These are phyloP conservation scores for Recurvomyces mirabilis DNA, from an alignment of 495 filamentous ascomycete species.

Conservation along the genomic window DNA sequence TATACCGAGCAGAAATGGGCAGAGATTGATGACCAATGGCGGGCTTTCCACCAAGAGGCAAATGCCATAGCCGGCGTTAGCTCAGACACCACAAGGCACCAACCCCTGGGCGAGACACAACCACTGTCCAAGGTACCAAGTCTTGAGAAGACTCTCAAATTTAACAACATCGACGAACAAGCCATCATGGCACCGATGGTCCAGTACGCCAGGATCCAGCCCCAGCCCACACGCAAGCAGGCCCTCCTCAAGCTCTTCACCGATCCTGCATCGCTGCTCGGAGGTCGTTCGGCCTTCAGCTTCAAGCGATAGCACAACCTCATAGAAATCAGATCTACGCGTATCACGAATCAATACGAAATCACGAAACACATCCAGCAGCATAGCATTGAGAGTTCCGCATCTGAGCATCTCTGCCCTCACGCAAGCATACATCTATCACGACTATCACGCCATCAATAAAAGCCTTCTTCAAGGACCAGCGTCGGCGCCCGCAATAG, in stretches of 20 bases:
- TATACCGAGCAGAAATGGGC: slow-evolving; percentile 80
- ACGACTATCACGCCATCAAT: too few relatives aligned
- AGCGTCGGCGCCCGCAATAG: slow-evolving; percentile 1
- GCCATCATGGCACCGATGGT: slow-evolving; percentile 93
- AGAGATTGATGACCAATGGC: slow-evolving; percentile 62
- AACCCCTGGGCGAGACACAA: slow-evolving; percentile 36
- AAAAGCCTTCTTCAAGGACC: background rate
- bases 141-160: slow-evolving; percentile 64
- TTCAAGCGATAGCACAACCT: background rate
- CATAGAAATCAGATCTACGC: background rate
- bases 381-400: slow-evolving; percentile 6
- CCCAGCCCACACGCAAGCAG: slow-evolving; percentile 10
- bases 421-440: too few relatives aligned
- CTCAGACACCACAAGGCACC: background rate
- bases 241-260: slow-evolving; percentile 34
- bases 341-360: background rate
- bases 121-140: slow-evolving; percentile 48
- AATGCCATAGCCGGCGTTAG: slow-evolving; percentile 34
- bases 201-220: slow-evolving; percentile 36
- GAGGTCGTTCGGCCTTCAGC: slow-evolving; percentile 2
- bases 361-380: background rate
- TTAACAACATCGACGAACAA: slow-evolving; percentile 73
- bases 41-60: slow-evolving; percentile 48
- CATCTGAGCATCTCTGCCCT: slow-evolving; percentile 6
- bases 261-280: slow-evolving; percentile 20